Evolutionary conservation across 2,329 filamentous ascomycete species (phyloP), one percentile per base, ranked within the genome.

Genomic region (Septoria petroselini): DNA sequence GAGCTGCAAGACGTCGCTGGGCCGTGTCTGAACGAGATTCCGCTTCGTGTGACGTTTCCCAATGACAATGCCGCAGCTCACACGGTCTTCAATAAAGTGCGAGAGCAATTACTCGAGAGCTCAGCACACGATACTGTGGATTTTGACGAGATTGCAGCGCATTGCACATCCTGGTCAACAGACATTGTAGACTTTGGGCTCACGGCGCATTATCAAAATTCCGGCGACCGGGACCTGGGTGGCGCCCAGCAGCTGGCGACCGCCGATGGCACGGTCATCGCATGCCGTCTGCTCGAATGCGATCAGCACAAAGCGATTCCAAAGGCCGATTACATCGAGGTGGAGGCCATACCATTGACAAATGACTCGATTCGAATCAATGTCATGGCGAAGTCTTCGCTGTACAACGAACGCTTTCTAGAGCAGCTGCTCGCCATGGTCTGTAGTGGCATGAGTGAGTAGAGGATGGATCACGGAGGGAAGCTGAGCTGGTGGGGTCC

Each of bases 1-100:
- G 73, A 73, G 33, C 75, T 77, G 15, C 79, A 83, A 52, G 70
- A 71, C 45, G 79, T 84, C 39, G 74, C 80, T 38, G 84, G 84
- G 0, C 83, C 83, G 0, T 84, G 81, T 53, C 83, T 83, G 74
- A 83, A 86, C 58, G 82, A 85, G 61, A 74, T 84, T 1, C 83
- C 84, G 0, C 75, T 85, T 29, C 76, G 83, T 15, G 76, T 86
- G 11, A 69, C 68, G 21, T 80, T 86, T 59, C 68, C 71, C 2
- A 59, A 71, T 0, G 62, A 66, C 2, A 78, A 44, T 23, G 19
- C 75, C 66, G 68, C 23, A 27, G 23, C 23, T 27, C 23, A 27
- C 63, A 68, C 23, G 58, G 72, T 0, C 57, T 73, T 7, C 54
- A 55, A 17, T 7, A 58, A 59, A 21, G 66, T 73, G 14, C 71